phyloP scores from a whole-genome alignment of 1,284 basidiomycete genomes.

The Ganoderma boninense region DNA sequence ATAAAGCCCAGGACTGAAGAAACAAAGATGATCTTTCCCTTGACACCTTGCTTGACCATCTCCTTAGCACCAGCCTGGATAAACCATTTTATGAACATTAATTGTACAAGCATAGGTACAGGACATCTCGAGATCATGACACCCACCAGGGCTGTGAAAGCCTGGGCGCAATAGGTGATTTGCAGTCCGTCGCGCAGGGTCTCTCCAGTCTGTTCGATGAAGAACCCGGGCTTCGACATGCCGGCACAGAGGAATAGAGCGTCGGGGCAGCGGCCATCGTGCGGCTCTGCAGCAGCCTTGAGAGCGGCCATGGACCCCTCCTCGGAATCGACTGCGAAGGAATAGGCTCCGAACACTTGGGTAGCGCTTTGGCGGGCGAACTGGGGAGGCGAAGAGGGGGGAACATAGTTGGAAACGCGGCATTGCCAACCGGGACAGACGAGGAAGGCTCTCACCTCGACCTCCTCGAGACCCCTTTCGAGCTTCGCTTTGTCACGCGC shows the following conservation, averaged over 20 bases:
- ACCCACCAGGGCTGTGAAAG: constrained; percentile 80
- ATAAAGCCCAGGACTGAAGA: constrained; percentile 87
- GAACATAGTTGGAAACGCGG: too few relatives aligned
- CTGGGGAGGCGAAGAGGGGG: too few relatives aligned
- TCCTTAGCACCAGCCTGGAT: constrained; percentile 72
- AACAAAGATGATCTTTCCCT: constrained; percentile 83
- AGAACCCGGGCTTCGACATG: constrained; percentile 71
- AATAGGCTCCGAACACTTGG: constrained; percentile 1
- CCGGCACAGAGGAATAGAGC: constrained; percentile 86
- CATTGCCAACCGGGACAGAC: too few relatives aligned
- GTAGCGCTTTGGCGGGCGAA: too few relatives aligned
- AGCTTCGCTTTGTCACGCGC: too few relatives aligned
- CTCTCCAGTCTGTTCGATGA: constrained; percentile 71
- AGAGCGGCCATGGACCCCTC: constrained; percentile 64
- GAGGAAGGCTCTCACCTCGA: too few relatives aligned
- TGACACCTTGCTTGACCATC: constrained; percentile 69
- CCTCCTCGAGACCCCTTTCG: too few relatives aligned
- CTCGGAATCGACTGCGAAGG: constrained; percentile 51
- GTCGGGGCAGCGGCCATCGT: constrained; percentile 69
- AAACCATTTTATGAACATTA: constrained; percentile 31
- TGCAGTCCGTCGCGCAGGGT: constrained; percentile 68
- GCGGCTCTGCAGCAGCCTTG: constrained; percentile 60
- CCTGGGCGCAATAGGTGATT: constrained; percentile 75
- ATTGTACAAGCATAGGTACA: too few relatives aligned
- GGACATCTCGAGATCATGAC: too few relatives aligned